These are phyloP conservation scores for Scytalidium lignicola DNA, from an alignment of 2,329 filamentous ascomycete species.

Conservation along the genomic window DNA sequence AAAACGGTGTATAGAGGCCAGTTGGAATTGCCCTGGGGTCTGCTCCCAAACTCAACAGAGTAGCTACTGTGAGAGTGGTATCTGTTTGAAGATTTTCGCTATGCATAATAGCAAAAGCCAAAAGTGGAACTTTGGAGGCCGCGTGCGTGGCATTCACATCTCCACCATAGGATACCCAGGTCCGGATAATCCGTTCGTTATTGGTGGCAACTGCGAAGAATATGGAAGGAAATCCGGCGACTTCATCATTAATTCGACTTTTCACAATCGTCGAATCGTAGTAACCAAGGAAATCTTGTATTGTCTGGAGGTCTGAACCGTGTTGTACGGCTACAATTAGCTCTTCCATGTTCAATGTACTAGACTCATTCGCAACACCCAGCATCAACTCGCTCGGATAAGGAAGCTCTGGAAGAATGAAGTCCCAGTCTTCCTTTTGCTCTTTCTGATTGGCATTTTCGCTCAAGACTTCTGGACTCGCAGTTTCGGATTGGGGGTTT, in stretches of 20 bases:
- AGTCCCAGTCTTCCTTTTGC: slow-evolving; percentile 6
- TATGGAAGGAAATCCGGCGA: slow-evolving; percentile 20
- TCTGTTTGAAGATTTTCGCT: slow-evolving; percentile 17
- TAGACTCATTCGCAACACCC: not conserved
- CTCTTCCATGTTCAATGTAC: slow-evolving; percentile 5
- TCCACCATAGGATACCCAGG: slow-evolving; percentile 15
- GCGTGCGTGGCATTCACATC: slow-evolving; percentile 13
- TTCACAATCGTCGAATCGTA: slow-evolving; percentile 11
- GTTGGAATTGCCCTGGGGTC: slow-evolving; percentile 21
- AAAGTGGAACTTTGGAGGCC: slow-evolving; percentile 21
- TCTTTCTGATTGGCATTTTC: not conserved
- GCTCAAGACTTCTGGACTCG: not conserved
- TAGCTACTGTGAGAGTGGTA: slow-evolving; percentile 22
- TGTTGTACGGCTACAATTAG: slow-evolving; percentile 12
- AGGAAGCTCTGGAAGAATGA: slow-evolving; percentile 7
- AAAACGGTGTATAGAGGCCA: slow-evolving; percentile 20
- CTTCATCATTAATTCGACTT: slow-evolving; percentile 11
- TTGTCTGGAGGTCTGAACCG: not conserved
- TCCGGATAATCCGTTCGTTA: slow-evolving; percentile 20
- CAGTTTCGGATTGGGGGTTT: not conserved
- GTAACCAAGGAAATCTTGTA: slow-evolving; percentile 8
- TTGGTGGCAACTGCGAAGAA: slow-evolving; percentile 26
- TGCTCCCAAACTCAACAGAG: slow-evolving; percentile 28
- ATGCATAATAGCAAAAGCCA: slow-evolving; percentile 28
- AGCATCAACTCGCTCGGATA: not conserved